Evolutionary conservation across 2,329 filamentous ascomycete species (phyloP).

Genomic region (Trichoderma lentiforme): DNA sequence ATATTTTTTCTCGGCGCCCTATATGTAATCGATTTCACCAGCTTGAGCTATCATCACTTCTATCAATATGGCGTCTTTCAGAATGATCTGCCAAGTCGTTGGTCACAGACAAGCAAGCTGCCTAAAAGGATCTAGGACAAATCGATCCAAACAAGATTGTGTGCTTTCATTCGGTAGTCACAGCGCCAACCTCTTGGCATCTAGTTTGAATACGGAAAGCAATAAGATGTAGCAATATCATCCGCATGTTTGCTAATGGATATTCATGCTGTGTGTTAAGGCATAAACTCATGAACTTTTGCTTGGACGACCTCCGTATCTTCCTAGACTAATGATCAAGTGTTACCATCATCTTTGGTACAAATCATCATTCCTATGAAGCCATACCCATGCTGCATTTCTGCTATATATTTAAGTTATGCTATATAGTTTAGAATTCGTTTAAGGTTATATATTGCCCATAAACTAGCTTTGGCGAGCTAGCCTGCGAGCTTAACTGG

Average conservation of each 20-base stretch:
- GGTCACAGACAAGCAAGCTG: neutral
- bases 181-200: neutral
- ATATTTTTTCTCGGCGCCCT: neutral
- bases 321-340: neutral
- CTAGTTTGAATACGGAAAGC: neutral
- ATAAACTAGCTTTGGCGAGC: neutral
- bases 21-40: neutral
- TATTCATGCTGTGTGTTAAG: neutral
- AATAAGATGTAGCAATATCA: neutral
- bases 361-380: neutral
- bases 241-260: neutral
- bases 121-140: constrained; percentile 5
- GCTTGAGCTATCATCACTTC: neutral
- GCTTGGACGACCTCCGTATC: too few relatives aligned
- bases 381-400: too few relatives aligned
- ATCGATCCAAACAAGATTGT: neutral
- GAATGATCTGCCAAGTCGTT: neutral
- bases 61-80: neutral
- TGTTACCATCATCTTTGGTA: too few relatives aligned
- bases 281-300: too few relatives aligned
- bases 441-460: constrained; percentile 5
- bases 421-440: neutral
- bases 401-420: neutral
- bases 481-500: neutral
- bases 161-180: neutral